phyloP scores from a whole-genome alignment of 192 early-diverging fungal species.

The Rhizophagus prolifer region DNA sequence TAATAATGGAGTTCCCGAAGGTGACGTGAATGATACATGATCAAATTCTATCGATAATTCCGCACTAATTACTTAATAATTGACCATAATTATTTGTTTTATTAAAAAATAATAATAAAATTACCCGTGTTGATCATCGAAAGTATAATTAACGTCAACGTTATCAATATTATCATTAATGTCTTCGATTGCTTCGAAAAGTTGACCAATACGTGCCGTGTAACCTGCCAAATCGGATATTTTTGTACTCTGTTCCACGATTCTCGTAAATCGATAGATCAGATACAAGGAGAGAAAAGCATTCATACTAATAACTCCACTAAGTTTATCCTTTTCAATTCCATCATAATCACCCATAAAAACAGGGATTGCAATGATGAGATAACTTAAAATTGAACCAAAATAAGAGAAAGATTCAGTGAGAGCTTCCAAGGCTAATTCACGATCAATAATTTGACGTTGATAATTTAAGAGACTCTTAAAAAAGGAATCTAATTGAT shows the following conservation, averaged over 20 bases:
- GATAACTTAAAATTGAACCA: constrained; percentile 78
- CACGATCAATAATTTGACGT: constrained; percentile 56
- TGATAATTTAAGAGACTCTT: constrained; percentile 53
- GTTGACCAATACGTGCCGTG: constrained; percentile 74
- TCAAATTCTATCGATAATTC: constrained; percentile 37
- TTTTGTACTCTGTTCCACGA: constrained; percentile 68
- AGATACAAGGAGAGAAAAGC: constrained; percentile 86
- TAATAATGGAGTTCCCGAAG: constrained; percentile 39
- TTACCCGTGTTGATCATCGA: constrained; percentile 38
- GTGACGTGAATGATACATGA: constrained; percentile 36
- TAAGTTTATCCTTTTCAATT: constrained; percentile 63
- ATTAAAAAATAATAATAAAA: background rate
- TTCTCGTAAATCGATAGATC: constrained; percentile 69
- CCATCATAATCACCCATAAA: constrained; percentile 78
- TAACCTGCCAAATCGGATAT: constrained; percentile 82
- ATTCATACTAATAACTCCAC: constrained; percentile 75
- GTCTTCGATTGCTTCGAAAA: constrained; percentile 70
- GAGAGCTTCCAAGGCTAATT: constrained; percentile 47
- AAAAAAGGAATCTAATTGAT: constrained; percentile 55
- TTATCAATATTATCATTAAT: constrained; percentile 50
- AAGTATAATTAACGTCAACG: constrained; percentile 48
- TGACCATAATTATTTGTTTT: background rate
- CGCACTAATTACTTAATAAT: constrained; percentile 4
- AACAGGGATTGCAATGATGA: constrained; percentile 80
- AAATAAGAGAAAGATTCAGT: constrained; percentile 72